Evolutionary conservation across 257 asterid species (phyloP), one percentile per base, ranked within the genome.

Genomic region (Echites panduratus): DNA sequence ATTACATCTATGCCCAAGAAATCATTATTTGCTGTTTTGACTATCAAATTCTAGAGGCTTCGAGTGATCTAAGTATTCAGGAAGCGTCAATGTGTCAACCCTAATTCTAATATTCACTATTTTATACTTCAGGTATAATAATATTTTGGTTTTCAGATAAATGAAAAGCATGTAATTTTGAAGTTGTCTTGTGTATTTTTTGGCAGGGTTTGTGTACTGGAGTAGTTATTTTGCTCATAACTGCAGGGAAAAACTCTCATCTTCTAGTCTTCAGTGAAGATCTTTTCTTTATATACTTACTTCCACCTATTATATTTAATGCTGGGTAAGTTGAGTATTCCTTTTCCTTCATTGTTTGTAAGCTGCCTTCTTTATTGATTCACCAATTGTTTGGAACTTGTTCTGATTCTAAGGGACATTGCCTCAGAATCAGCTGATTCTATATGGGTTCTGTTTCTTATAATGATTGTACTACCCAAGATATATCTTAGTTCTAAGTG

Each of bases 221-320:
- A 75, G 78, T 76, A 26, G 75, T 83, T 65, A 83, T 83, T 41
- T 80, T 80, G 80, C 76, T 83, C 22, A 0, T 78, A 52, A 83
- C 82, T 52, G 70, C 64, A 38, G 87, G 87, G 24, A 83, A 72
- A 70, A 78, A 75, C 64, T 83, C 87, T 19, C 87, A 83, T 58
- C 77, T 83, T 27, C 66, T 83, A 29, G 79, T 78, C 53, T 83
- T 83, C 66, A 80, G 84, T 61, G 87, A 83, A 68, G 84, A 83
- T 77, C 79, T 83, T 71, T 83, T 83, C 78, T 83, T 83, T 70
- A 83, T 83, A 49, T 83, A 83, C 80, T 79, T 83, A 48, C 87
- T 83, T 48, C 85, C 87, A 20, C 87, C 87, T 19, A 83, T 83
- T 45, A 83, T 83, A 58, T 83, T 83, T 44, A 83, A 83, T 70